Base-by-base conservation (phyloP, 257 asterid genomes). In the Orobanche coerulescens region DNA sequence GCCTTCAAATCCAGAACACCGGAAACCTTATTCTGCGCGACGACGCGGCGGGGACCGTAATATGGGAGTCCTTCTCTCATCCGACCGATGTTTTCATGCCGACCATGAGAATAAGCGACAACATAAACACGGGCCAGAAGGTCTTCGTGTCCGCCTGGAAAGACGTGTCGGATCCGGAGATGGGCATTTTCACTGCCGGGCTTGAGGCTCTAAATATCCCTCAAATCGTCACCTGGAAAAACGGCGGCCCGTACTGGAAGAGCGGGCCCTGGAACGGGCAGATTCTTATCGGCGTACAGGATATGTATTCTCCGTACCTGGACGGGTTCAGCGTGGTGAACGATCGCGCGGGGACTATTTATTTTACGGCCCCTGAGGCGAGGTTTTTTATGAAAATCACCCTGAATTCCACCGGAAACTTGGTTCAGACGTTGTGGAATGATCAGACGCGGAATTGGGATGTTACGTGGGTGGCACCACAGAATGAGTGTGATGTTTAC, bases 251-350 rank as follows among this genome's bases (percentile, higher is more conserved):
- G 7, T 49, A 65, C 68, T 79, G 82, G 83, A 31, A 79, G 65
- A 79, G 82, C 63, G 89, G 90, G 23, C 87, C 81, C 5, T 83
- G 90, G 90, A 83, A 83, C 64, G 87, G 85, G 5, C 67, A 70
- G 67, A 83, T 81, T 33, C 75, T 80, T 0, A 74, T 83, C 6
- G 90, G 87, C 0, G 79, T 83, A 0, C 83, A 67, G 65, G 75
- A 64, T 13, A 80, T 80, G 83, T 76, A 83, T 18, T 72, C 79
- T 1, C 81, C 79, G 1, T 74, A 70, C 40, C 69, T 62, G 16
- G 79, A 74, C 8, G 84, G 79, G 1, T 78, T 78, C 64, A 78
- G 39, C 1, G 75, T 80, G 51, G 71, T 20, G 24, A 48, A 70
- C 7, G 63, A 72, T 53, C 20, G n/a, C 0, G 5, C 56, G 12